Base-by-base conservation (phyloP, 345 rosid genomes). In the Euphorbia peplus region DNA sequence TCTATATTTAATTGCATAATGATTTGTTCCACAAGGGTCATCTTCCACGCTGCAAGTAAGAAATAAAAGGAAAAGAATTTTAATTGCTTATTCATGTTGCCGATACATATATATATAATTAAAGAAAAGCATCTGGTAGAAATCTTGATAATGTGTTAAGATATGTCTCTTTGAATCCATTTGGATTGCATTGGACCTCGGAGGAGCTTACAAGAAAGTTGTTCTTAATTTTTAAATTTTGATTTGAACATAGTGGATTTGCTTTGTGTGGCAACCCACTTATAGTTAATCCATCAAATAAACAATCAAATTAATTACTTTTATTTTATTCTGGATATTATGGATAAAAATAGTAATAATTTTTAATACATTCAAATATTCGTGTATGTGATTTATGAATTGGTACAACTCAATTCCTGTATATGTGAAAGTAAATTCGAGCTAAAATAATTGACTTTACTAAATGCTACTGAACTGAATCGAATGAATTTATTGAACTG, bases 121-220 rank as follows among this genome's bases (percentile, higher is more conserved):
- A 32, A 13, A 18, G 39, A 10, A 61, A 19, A 67, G 73, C 69
- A 77, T 50, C 39, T 57, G 1, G 60, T 47, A 24, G 25, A 12
- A 64, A 46, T 25, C 24, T 74, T 74, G 54, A 69, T 73, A 39
- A 32, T 69, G 26, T 50, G 59, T 42, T 42, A 37, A 58, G 65
- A 50, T 51, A 67, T 70, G 69, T 58, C 16, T 6, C 64, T 65
- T 69, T 62, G 57, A 70, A 54, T 48, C 66, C 53, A 69, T 57
- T 63, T 44, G 53, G 55, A 73, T 53, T 69, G 54, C 76, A 55
- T 64, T 72, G 73, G 65, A 63, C 50, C 30, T 22, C 1, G 70
- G 56, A 52, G 70, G 56, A 52, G 61, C 71, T 76, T 66, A 35
- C 41, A 62, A 35, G 67, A 79, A 82, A 50, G 61, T 60, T 66